These are phyloP conservation scores for Anthostomella pinea DNA, from an alignment of 2,329 filamentous ascomycete species.

Conservation along the genomic window DNA sequence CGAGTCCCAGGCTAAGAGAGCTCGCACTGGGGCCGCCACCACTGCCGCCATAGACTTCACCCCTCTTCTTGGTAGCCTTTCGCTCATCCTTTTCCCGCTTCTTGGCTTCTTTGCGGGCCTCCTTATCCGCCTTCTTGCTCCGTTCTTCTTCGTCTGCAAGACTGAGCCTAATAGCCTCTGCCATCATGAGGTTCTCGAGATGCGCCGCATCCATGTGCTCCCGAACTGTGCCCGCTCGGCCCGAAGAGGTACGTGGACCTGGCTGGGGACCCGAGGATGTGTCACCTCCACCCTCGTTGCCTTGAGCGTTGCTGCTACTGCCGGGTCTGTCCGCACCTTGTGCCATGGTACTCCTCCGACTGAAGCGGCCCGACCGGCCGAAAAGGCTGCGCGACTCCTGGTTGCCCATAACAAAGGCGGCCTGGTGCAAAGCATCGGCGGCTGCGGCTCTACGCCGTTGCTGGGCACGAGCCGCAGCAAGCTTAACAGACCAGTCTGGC, in stretches of 20 bases:
- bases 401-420: slow-evolving; percentile 83
- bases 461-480: slow-evolving; percentile 80
- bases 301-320: slow-evolving; percentile 16
- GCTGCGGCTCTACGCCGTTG: slow-evolving; percentile 84
- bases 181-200: slow-evolving; percentile 97
- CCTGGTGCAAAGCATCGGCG: slow-evolving; percentile 90
- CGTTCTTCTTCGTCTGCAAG: slow-evolving; percentile 91
- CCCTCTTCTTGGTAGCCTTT: slow-evolving; percentile 67
- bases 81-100: slow-evolving; percentile 81
- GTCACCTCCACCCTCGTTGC: slow-evolving; percentile 25
- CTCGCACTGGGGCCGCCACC: slow-evolving; percentile 58
- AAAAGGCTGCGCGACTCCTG: slow-evolving; percentile 54
- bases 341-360: slow-evolving; percentile 49
- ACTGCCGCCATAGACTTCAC: slow-evolving; percentile 39
- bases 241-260: slow-evolving; percentile 31
- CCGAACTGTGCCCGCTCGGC: slow-evolving; percentile 21
- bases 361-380: slow-evolving; percentile 49
- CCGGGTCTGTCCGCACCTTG: slow-evolving; percentile 32
- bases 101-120: slow-evolving; percentile 77
- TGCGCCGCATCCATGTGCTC: slow-evolving; percentile 51
- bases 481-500: slow-evolving; percentile 90
- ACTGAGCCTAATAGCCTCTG: slow-evolving; percentile 89
- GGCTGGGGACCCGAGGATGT: slow-evolving; percentile 33
- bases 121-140: slow-evolving; percentile 81
- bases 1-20: slow-evolving; percentile 59